Evolutionary conservation across 169 alveolate species (phyloP).

Genomic region (Plasmodium coatneyi): DNA sequence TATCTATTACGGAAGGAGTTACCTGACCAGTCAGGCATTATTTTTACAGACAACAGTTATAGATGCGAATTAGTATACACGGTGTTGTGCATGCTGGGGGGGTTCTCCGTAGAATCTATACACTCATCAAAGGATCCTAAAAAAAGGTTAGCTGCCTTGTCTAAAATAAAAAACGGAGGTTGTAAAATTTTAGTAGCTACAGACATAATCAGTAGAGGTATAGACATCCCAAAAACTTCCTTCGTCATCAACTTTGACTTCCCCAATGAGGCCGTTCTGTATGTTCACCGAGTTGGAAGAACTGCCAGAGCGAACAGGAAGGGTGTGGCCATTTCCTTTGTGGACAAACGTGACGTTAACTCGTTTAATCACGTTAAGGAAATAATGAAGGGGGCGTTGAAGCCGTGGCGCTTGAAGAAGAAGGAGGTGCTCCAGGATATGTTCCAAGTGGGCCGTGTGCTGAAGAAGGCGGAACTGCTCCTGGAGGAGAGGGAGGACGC

Average conservation of each 20-base stretch:
- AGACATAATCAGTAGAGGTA: conserved; percentile 98
- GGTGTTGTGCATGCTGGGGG: conserved; percentile 91
- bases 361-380: conserved; percentile 86
- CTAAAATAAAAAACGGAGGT: conserved; percentile 94
- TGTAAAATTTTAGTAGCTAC: conserved; percentile 93
- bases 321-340: conserved; percentile 94
- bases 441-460: conserved; percentile 93
- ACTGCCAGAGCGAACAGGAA: conserved; percentile 98
- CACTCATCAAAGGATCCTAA: conserved; percentile 96
- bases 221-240: conserved; percentile 96
- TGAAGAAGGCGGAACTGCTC: conserved; percentile 37
- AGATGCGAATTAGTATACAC: conserved; percentile 92
- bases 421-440: conserved; percentile 89
- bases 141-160: conserved; percentile 94
- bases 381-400: conserved; percentile 78
- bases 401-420: conserved; percentile 88
- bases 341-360: conserved; percentile 92
- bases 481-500: conserved; percentile 40
- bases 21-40: conserved; percentile 85
- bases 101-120: conserved; percentile 93
- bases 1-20: conserved; percentile 35
- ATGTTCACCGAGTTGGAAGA: conserved; percentile 98
- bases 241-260: conserved; percentile 96
- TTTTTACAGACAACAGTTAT: conserved; percentile 95
- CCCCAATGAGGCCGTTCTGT: conserved; percentile 93